Evolutionary conservation across 2,329 filamentous ascomycete species (phyloP).

Genomic region (Cordyceps pruinosa): DNA sequence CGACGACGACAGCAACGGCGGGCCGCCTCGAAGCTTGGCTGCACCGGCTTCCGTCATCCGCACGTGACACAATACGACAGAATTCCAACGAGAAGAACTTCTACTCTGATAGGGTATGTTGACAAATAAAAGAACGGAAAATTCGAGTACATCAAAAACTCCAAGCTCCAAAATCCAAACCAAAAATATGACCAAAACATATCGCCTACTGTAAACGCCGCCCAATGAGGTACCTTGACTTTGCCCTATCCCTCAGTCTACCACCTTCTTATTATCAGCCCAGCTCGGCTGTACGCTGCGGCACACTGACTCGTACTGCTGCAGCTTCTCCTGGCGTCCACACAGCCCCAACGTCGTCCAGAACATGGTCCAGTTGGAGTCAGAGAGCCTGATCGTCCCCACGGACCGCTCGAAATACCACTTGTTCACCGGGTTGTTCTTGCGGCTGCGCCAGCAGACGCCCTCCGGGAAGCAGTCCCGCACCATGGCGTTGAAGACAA

Average conservation of each 20-base stretch:
- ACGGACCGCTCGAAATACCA: constrained; percentile 95
- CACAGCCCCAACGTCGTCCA: constrained; percentile 75
- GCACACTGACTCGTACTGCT: constrained; percentile 71
- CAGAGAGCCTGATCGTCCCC: constrained; percentile 74
- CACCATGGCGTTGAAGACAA: constrained; percentile 95
- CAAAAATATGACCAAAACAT: neutral
- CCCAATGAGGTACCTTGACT: neutral
- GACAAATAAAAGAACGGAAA: neutral
- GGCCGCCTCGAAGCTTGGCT: neutral
- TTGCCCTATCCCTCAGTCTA: constrained; percentile 42
- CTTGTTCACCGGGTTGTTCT: constrained; percentile 93
- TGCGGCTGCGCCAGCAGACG: constrained; percentile 86
- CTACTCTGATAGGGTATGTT: neutral
- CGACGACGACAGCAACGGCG: neutral
- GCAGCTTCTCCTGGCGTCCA: constrained; percentile 46
- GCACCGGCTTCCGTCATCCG: neutral
- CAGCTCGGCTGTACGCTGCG: constrained; percentile 56
- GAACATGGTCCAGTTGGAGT: constrained; percentile 96
- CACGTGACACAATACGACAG: constrained; percentile 7
- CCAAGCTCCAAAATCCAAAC: neutral
- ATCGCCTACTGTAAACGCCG: constrained; percentile 3
- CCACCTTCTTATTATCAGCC: constrained; percentile 50
- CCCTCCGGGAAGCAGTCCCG: constrained; percentile 79
- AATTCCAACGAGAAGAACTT: neutral
- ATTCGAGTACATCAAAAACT: neutral